Conservation (phyloP, 2,329 filamentous ascomycete genomes). For the Ascocoryne sarcoides region DNA sequence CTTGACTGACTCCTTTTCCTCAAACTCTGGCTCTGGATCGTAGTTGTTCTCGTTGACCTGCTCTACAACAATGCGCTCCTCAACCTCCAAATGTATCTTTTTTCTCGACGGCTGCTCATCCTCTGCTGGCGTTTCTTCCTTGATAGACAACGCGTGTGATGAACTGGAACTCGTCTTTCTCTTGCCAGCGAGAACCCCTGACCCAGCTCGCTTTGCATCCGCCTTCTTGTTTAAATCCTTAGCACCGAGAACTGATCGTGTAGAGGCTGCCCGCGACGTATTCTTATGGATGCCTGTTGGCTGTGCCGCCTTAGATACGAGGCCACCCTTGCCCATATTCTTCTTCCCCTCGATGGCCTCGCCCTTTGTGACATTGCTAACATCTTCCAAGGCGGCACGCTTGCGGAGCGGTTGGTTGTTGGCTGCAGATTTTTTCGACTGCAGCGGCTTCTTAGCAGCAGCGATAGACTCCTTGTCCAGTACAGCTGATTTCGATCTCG, state of each 20-base stretch:
- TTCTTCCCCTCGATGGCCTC: constrained; percentile 70
- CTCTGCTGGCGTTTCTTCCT: constrained; percentile 51
- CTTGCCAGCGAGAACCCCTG: constrained; percentile 53
- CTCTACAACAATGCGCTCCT: constrained; percentile 35
- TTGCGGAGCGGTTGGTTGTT: constrained; percentile 51
- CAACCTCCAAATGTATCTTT: constrained; percentile 49
- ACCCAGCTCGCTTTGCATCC: constrained; percentile 67
- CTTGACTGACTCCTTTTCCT: constrained; percentile 19
- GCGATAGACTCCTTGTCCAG: constrained; percentile 51
- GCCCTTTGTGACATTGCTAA: constrained; percentile 87
- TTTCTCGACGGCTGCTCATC: constrained; percentile 62
- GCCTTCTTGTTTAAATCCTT: constrained; percentile 61
- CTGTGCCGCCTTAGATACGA: constrained; percentile 73
- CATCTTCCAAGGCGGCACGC: constrained; percentile 81
- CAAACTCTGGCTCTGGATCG: constrained; percentile 25
- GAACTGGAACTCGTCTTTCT: constrained; percentile 60
- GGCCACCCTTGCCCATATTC: constrained; percentile 55
- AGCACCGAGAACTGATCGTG: constrained; percentile 51
- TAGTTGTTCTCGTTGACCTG: constrained; percentile 31
- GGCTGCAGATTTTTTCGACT: constrained; percentile 59
- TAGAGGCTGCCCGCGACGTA: constrained; percentile 44
- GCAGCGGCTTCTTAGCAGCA: constrained; percentile 50
- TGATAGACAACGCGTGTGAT: constrained; percentile 42
- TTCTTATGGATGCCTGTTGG: constrained; percentile 75
- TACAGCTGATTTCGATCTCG: constrained; percentile 82